Conservation (phyloP, 768 basidiomycete genomes). For the Suillus americanus region DNA sequence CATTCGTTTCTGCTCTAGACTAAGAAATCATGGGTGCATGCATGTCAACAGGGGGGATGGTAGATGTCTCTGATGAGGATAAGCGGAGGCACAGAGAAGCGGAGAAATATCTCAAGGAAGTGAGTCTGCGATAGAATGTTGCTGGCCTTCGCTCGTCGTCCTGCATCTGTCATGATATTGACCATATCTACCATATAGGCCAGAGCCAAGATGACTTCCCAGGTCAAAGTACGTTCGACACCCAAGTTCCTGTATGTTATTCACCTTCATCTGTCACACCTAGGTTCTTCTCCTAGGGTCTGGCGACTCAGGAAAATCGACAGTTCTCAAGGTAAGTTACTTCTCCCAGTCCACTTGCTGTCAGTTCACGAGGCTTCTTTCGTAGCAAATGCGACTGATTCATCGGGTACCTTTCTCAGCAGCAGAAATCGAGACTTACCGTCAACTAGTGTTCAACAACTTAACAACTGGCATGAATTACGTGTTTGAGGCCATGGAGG, state of each 20-base stretch:
- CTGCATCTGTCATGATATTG: slow-evolving; percentile 2
- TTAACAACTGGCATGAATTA: slow-evolving; percentile 81
- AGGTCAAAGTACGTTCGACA: slow-evolving; percentile 68
- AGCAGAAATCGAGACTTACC: slow-evolving; percentile 83
- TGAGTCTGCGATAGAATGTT: slow-evolving; percentile 31
- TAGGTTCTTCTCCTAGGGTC: slow-evolving; percentile 89
- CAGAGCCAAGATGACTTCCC: slow-evolving; percentile 64
- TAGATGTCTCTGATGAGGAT: slow-evolving; percentile 70
- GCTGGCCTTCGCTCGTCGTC: slow-evolving; percentile 6
- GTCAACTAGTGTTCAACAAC: slow-evolving; percentile 93
- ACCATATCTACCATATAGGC: slow-evolving; percentile 45
- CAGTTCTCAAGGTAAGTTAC: slow-evolving; percentile 71
- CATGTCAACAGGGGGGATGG: slow-evolving; percentile 56
- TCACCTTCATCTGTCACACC: not conserved
- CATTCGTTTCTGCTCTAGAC: slow-evolving; percentile 9
- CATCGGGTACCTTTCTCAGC: slow-evolving; percentile 82
- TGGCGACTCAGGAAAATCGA: slow-evolving; percentile 92
- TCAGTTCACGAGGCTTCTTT: slow-evolving; percentile 6
- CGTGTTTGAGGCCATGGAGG: slow-evolving; percentile 86
- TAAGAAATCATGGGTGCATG: slow-evolving; percentile 68
- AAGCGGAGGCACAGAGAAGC: slow-evolving; percentile 63
- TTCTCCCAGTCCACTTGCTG: not conserved
- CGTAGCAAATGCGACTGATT: slow-evolving; percentile 94
- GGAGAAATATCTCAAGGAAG: slow-evolving; percentile 79
- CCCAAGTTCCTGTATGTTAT: not conserved